phyloP scores from a whole-genome alignment of 1,284 basidiomycete species.

The Ceratobasidium theobromae region DNA sequence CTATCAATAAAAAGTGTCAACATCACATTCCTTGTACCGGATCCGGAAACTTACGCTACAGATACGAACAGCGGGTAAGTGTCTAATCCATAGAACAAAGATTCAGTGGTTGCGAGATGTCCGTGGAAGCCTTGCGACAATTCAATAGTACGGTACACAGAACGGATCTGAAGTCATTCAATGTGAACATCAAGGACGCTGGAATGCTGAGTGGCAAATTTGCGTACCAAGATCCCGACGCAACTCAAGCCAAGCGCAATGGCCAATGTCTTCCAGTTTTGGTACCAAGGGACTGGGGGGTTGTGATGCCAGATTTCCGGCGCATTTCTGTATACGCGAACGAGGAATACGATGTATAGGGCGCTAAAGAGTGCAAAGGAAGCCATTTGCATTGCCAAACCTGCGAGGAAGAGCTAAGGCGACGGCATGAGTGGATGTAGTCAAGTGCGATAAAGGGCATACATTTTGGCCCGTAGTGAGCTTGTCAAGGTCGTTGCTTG shows the following conservation, averaged over 20 bases:
- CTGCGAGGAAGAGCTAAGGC: conserved; percentile 62
- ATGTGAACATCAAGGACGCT: neutral
- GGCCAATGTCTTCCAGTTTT: conserved; percentile 62
- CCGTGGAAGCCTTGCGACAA: conserved; percentile 65
- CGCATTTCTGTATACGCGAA: conserved; percentile 52
- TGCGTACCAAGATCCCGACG: conserved; percentile 60
- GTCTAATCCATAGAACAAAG: conserved; percentile 67
- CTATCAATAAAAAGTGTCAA: conserved; percentile 15
- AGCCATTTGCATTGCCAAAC: conserved; percentile 61
- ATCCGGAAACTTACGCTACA: conserved; percentile 46
- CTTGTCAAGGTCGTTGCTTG: conserved; percentile 39
- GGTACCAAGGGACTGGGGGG: conserved; percentile 49
- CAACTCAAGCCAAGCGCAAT: conserved; percentile 60
- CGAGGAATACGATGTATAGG: conserved; percentile 61
- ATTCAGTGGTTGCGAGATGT: conserved; percentile 59
- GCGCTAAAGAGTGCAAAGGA: conserved; percentile 64
- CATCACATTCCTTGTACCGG: neutral
- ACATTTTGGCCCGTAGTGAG: conserved; percentile 40
- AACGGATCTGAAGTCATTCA: conserved; percentile 55
- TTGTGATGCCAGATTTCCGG: conserved; percentile 49
- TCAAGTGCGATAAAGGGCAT: conserved; percentile 1
- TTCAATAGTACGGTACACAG: conserved; percentile 66
- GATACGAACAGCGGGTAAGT: conserved; percentile 66
- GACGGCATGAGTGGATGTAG: neutral
- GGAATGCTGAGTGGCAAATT: neutral